Evolutionary conservation across 805 yeast genomes (phyloP).

Genomic region (Lachancea sp.): DNA sequence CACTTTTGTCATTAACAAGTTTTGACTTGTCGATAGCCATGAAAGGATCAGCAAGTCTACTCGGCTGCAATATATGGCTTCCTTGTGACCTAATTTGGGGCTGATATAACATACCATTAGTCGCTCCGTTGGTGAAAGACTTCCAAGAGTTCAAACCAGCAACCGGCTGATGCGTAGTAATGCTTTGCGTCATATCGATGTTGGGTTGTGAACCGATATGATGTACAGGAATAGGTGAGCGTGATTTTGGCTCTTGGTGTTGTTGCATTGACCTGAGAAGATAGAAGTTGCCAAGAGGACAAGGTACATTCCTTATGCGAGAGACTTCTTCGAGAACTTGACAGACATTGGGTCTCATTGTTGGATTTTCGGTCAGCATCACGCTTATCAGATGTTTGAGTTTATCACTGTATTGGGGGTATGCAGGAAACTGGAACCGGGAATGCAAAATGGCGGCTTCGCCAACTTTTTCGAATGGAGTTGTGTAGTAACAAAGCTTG

Average conservation of each 20-base stretch:
- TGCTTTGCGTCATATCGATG: neutral
- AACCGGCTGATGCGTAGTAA: neutral
- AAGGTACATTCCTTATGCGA: conserved; percentile 48
- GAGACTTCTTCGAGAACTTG: conserved; percentile 66
- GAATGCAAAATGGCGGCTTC: conserved; percentile 60
- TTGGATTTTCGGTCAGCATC: conserved; percentile 59
- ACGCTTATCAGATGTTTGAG: conserved; percentile 58
- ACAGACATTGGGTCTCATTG: conserved; percentile 64
- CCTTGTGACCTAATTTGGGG: neutral
- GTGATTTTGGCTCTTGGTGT: conserved; percentile 3
- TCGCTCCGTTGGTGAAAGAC: neutral
- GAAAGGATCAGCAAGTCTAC: neutral
- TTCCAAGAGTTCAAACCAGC: conserved; percentile 1
- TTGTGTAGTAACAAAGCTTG: conserved; percentile 72
- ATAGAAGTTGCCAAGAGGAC: conserved; percentile 36
- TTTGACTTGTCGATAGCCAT: neutral
- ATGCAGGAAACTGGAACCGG: conserved; percentile 44
- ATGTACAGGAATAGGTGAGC: neutral
- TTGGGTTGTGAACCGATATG: conserved; percentile 4
- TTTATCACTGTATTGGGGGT: conserved; percentile 54
- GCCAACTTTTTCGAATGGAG: conserved; percentile 68
- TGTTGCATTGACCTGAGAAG: conserved; percentile 23
- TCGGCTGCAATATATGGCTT: neutral
- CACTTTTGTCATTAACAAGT: neutral
- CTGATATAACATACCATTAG: neutral